Conservation (phyloP, 176 grass and related monocot species). For the Tillandsia leiboldiana region DNA sequence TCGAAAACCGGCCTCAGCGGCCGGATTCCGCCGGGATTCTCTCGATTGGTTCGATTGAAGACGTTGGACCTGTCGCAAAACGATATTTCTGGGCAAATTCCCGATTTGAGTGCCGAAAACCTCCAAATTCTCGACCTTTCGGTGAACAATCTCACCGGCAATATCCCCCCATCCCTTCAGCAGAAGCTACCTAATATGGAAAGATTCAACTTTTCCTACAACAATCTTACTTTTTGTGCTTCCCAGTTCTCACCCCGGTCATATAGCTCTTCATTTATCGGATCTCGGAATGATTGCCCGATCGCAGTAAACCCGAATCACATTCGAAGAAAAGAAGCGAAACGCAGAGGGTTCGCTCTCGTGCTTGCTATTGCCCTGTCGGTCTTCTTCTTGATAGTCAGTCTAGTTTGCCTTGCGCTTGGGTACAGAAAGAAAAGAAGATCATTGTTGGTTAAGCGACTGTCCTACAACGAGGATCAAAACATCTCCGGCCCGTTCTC, state of each 20-base stretch:
- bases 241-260: conserved; percentile 45
- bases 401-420: conserved; percentile 44
- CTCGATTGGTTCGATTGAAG: conserved; percentile 46
- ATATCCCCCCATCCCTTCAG: conserved; percentile 66
- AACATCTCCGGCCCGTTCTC: conserved; percentile 66
- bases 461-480: conserved; percentile 51
- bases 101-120: conserved; percentile 37
- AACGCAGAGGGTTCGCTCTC: conserved; percentile 35
- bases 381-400: conserved; percentile 42
- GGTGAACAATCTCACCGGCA: conserved; percentile 79
- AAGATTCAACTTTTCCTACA: conserved; percentile 91
- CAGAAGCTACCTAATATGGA: conserved; percentile 47
- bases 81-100: conserved; percentile 53
- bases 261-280: conserved; percentile 53
- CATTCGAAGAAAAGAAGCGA: conserved; percentile 27
- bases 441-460: conserved; percentile 44
- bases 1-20: conserved; percentile 62
- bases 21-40: conserved; percentile 37
- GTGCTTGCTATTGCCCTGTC: conserved; percentile 48
- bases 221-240: conserved; percentile 86
- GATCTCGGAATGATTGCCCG: conserved; percentile 73
- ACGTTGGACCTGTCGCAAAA: conserved; percentile 81
- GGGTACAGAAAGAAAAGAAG: conserved; percentile 29
- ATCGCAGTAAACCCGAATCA: conserved; percentile 69
- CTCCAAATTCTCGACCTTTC: conserved; percentile 73